Conservation (phyloP, 2,329 filamentous ascomycete species). For the Alternaria ventricosa region DNA sequence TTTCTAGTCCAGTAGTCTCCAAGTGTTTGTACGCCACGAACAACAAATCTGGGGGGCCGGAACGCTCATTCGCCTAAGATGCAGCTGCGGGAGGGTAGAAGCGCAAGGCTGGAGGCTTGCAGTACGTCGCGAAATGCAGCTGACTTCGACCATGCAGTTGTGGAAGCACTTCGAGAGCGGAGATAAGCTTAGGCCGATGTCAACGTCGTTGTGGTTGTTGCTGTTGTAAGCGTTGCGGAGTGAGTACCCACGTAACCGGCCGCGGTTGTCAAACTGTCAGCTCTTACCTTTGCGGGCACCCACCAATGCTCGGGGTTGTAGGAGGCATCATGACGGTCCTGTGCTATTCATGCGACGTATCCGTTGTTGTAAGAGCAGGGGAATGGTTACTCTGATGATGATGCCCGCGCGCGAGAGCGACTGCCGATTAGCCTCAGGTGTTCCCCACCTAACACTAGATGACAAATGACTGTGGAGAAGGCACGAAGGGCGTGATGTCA, state of each 20-base stretch:
- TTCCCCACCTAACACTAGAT: slow-evolving; percentile 6
- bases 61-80: not conserved
- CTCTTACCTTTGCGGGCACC: not conserved
- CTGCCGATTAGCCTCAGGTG: not conserved
- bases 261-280: not conserved
- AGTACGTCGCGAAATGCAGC: not conserved
- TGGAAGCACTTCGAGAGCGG: not conserved
- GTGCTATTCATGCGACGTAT: not conserved
- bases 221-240: not conserved
- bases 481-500: not conserved
- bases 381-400: not conserved
- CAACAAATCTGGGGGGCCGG: not conserved
- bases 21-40: not conserved
- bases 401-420: not conserved
- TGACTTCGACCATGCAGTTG: not conserved
- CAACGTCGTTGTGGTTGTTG: not conserved
- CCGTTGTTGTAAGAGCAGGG: not conserved
- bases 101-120: not conserved
- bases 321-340: not conserved
- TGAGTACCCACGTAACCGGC: not conserved
- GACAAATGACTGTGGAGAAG: slow-evolving; percentile 5
- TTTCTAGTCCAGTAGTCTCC: not conserved
- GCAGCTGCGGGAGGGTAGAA: not conserved
- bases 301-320: not conserved
- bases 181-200: not conserved